Evolutionary conservation across 2,329 filamentous ascomycete species (phyloP).

Genomic region (Arthrobotrys conoides): DNA sequence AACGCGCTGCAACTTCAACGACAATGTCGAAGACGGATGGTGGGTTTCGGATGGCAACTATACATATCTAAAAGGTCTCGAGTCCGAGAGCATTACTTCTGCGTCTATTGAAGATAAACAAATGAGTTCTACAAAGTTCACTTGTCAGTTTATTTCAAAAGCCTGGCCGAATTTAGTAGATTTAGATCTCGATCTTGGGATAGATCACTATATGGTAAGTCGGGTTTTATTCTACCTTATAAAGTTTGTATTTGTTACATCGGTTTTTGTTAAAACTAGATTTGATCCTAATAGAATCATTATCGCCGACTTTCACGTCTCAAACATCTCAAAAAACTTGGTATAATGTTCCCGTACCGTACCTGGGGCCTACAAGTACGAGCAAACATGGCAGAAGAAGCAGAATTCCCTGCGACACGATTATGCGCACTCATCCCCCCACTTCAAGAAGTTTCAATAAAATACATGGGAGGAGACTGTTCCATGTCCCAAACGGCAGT

Average conservation of each 20-base stretch:
- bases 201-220: slow-evolving; percentile 8
- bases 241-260: too few relatives aligned
- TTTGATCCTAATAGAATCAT: background rate
- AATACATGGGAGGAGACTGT: slow-evolving; percentile 25
- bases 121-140: background rate
- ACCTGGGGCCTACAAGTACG: background rate
- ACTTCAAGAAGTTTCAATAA: slow-evolving; percentile 25
- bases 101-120: slow-evolving; percentile 36
- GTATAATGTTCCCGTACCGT: slow-evolving; percentile 24
- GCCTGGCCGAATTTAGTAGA: slow-evolving; percentile 37
- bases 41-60: background rate
- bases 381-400: slow-evolving; percentile 24
- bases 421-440: background rate
- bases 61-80: background rate
- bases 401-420: background rate
- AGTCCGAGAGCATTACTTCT: background rate
- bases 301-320: background rate
- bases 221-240: background rate
- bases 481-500: slow-evolving; percentile 18
- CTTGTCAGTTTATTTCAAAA: slow-evolving; percentile 6
- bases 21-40: background rate
- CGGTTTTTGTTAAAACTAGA: background rate
- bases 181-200: slow-evolving; percentile 38
- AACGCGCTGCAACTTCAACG: slow-evolving; percentile 17
- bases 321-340: slow-evolving; percentile 8